phyloP scores from a whole-genome alignment of 139 green algal genomes.

The Chlorella sp. region DNA sequence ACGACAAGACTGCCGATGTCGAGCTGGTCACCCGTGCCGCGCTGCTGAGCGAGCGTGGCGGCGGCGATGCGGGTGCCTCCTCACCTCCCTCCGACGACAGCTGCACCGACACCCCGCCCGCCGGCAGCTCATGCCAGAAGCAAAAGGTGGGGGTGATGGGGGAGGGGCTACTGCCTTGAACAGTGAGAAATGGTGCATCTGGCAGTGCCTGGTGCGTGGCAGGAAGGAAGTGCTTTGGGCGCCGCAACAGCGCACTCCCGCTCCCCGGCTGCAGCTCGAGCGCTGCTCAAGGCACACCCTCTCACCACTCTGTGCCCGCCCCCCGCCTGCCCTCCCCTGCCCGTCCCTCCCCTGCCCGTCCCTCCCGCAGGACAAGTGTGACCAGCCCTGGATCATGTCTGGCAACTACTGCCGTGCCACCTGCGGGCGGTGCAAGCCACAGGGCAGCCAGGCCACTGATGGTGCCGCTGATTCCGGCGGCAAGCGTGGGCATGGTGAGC shows the following conservation, averaged over 20 bases:
- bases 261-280: background rate
- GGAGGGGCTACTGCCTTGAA: too few species aligned
- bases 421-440: background rate
- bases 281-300: background rate
- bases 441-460: background rate
- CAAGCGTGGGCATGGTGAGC: too few species aligned
- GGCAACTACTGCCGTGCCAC: conserved; percentile 11
- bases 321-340: background rate
- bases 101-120: conserved; percentile 25
- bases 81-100: conserved; percentile 1
- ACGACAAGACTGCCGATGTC: background rate
- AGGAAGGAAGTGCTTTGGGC: too few species aligned
- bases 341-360: background rate
- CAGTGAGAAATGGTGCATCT: too few species aligned
- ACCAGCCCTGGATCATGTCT: conserved; percentile 9
- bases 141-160: background rate
- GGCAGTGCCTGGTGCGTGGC: background rate
- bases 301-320: background rate
- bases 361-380: conserved; percentile 14
- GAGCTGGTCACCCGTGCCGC: background rate
- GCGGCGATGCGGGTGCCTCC: background rate
- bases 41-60: background rate
- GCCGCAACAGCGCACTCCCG: too few species aligned
- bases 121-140: conserved; percentile 16
- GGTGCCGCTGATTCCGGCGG: too few species aligned